Base-by-base conservation (phyloP, 164 flowering plant genomes). In the Liquidambar formosana region DNA sequence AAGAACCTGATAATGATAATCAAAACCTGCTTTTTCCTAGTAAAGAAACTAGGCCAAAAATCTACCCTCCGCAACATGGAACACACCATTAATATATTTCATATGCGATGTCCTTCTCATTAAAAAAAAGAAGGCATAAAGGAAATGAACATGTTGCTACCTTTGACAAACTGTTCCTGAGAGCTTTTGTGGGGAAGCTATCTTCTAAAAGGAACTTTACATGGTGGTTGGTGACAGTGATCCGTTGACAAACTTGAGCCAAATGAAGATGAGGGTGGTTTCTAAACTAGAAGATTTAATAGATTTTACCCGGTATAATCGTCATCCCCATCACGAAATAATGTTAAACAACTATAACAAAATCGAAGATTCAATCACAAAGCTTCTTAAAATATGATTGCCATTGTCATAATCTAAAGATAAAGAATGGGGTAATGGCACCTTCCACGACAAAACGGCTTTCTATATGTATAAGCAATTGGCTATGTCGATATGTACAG, bases 211-310 rank as follows among this genome's bases (percentile, higher is more conserved):
- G 52, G 23, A 22, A 26, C 26, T 48, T 67, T 71, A 6, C 13
- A 13, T 57, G 66, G 74, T 71, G 28, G 78, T 56, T 71, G 78
- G n/a, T 54, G 71, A 67, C 47, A 44, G 49, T 62, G 71, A 71
- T 33, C 28, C 21, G 67, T 65, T 62, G 74, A 75, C 75, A 67
- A 67, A 56, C 60, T 63, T 63, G 14, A 67, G 49, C 62, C 23
- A 13, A 46, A 45, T 25, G 63, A 33, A 71, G 18, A 38, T 26
- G 61, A 19, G 27, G 69, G 63, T 63, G 66, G 66, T 61, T 18
- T 56, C 19, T 49, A 60, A 67, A 64, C 59, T 52, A 65, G 6
- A 33, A 56, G 65, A 74, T 63, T 56, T 57, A 3, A 21, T 46
- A 67, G 63, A 62, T 45, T 67, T 67, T 61, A 57, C 51, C 33